Evolutionary conservation across 2,329 filamentous ascomycete species (phyloP).

Genomic region (Talaromyces verruculosus): DNA sequence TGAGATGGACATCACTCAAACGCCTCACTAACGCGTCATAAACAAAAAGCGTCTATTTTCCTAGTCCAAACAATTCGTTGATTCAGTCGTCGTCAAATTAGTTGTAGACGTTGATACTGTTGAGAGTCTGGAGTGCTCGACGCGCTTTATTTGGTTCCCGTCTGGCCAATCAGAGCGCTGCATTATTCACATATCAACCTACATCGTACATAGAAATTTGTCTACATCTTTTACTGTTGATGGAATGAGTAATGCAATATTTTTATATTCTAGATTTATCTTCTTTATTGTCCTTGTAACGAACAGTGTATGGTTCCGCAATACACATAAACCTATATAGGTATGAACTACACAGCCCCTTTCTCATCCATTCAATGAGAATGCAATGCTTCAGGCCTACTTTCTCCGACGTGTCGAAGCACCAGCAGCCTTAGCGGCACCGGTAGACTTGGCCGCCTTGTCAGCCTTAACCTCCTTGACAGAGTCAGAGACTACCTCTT

Average conservation of each 20-base stretch:
- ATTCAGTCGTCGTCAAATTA: no score
- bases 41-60: background rate
- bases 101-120: background rate
- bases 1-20: background rate
- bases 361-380: background rate
- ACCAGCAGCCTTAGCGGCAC: constrained; percentile 31
- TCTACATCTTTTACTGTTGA: background rate
- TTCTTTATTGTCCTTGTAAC: background rate
- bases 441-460: constrained; percentile 25
- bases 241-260: background rate
- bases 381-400: background rate
- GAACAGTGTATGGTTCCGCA: background rate
- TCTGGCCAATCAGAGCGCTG: constrained; percentile 16
- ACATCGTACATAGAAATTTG: background rate
- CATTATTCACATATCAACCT: background rate
- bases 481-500: constrained; percentile 39
- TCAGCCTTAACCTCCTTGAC: constrained; percentile 26
- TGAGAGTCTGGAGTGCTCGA: background rate
- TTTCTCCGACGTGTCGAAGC: constrained; percentile 32
- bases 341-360: background rate
- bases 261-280: background rate
- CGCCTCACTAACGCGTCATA: background rate
- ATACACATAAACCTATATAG: background rate
- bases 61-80: background rate
- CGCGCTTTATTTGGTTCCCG: constrained; percentile 19